Conservation (phyloP, 139 green algal genomes). For the Chlamydomonas sp. region DNA sequence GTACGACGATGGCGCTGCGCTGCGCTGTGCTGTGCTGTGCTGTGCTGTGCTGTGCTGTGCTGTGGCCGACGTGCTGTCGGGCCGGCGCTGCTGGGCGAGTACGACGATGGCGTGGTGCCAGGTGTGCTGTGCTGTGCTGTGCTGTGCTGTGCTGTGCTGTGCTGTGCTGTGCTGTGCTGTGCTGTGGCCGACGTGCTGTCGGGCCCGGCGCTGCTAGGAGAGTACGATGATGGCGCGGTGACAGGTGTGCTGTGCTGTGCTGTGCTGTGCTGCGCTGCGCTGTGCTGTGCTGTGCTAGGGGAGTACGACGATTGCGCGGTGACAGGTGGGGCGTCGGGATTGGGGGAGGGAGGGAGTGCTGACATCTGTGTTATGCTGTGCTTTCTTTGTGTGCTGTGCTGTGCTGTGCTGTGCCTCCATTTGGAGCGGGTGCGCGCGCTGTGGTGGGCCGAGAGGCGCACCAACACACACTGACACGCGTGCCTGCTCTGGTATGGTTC, state of each 20-base stretch:
- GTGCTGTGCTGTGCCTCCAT: not conserved
- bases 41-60: not conserved
- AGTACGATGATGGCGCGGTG: constrained; percentile 21
- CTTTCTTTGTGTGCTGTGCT: not conserved
- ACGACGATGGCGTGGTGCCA: too few species aligned
- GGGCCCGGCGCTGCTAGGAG: constrained; percentile 19
- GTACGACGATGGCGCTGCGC: not conserved
- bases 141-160: too few species aligned
- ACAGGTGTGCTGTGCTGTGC: not conserved
- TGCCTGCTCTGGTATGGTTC: not conserved
- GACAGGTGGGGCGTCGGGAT: not conserved
- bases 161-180: constrained; percentile 31
- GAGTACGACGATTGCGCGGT: not conserved
- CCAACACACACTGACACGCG: not conserved
- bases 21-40: not conserved
- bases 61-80: too few species aligned
- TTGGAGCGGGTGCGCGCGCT: not conserved
- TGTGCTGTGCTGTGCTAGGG: not conserved
- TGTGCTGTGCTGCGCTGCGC: not conserved
- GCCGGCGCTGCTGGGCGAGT: too few species aligned
- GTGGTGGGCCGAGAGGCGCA: too few species aligned
- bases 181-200: constrained; percentile 18
- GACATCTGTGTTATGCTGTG: not conserved
- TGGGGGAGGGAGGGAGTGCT: not conserved
- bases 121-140: too few species aligned